Percentiles rank a stretch among this genome's conserved stretches.
These are phyloP conservation scores for Erigeron canadensis DNA, from an alignment of 129 eudicot species.

Conservation along the genomic window DNA sequence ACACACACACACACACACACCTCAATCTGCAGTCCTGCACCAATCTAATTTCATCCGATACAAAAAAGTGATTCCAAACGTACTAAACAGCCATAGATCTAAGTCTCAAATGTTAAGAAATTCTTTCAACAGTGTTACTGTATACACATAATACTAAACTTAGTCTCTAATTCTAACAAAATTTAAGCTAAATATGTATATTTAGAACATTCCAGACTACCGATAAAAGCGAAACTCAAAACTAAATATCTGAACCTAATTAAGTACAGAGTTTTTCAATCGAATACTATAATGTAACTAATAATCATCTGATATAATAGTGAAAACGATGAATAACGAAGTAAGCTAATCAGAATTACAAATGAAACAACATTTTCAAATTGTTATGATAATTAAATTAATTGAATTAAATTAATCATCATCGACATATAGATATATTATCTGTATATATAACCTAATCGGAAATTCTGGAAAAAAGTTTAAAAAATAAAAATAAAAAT, in stretches of 20 bases:
- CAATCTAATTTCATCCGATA: neutral
- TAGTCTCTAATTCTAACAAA: neutral
- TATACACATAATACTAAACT: neutral
- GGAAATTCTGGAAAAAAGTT: neutral
- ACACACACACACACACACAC: neutral
- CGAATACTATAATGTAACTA: neutral
- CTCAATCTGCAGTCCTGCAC: neutral
- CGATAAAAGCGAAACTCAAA: neutral
- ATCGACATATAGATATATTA: neutral
- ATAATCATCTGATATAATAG: neutral
- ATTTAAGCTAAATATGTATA: constrained; percentile 7
- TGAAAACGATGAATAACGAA: neutral
- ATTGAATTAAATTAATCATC: neutral
- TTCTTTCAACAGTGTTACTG: neutral
- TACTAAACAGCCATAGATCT: constrained; percentile 7
- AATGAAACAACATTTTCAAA: neutral
- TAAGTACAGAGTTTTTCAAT: constrained; percentile 1
- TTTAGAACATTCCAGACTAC: neutral
- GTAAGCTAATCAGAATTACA: neutral
- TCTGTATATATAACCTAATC: neutral
- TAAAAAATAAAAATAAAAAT: neutral
- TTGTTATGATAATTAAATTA: neutral
- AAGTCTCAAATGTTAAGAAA: constrained; percentile 2
- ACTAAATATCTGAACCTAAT: constrained; percentile 7
- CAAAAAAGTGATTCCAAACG: too few species aligned